Percentiles rank a stretch among this genome's conserved stretches.
These are phyloP conservation scores for Cyberlindnera subsufficiens DNA, from an alignment of 805 yeast species.

Conservation along the genomic window DNA sequence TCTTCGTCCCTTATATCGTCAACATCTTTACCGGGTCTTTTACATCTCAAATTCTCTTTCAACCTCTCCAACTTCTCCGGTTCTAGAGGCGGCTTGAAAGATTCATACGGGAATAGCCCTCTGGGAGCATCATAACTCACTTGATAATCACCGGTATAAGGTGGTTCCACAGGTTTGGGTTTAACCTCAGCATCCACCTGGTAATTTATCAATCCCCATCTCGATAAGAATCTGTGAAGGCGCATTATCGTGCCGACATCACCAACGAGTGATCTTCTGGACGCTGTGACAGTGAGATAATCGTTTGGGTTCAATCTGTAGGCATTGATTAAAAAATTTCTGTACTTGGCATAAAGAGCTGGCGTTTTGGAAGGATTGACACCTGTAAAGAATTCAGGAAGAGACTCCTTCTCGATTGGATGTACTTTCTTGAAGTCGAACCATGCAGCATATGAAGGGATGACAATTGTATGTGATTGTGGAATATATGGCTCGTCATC, in stretches of 20 bases:
- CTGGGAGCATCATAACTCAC: conserved; percentile 84
- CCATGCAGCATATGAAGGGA: conserved; percentile 89
- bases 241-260: conserved; percentile 88
- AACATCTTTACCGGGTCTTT: conserved; percentile 6
- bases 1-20: conserved; percentile 9
- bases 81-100: conserved; percentile 59
- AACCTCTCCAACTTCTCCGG: conserved; percentile 36
- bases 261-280: conserved; percentile 84
- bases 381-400: conserved; percentile 82
- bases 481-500: conserved; percentile 24
- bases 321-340: conserved; percentile 86
- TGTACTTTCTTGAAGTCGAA: conserved; percentile 68
- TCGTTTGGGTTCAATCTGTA: conserved; percentile 87
- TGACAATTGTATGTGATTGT: conserved; percentile 79
- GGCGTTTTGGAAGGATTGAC: conserved; percentile 76
- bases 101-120: conserved; percentile 87
- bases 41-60: conserved; percentile 27
- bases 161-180: conserved; percentile 66
- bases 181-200: conserved; percentile 79
- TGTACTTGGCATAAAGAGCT: conserved; percentile 68
- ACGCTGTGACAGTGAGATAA: conserved; percentile 83
- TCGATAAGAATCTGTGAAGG: conserved; percentile 74
- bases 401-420: conserved; percentile 71
- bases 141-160: conserved; percentile 69
- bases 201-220: conserved; percentile 92